A percentile compares a stretch with the other conserved stretches of the same genome.
Conservation (phyloP, 2,329 filamentous ascomycete genomes). For the Colletotrichum scovillei region DNA sequence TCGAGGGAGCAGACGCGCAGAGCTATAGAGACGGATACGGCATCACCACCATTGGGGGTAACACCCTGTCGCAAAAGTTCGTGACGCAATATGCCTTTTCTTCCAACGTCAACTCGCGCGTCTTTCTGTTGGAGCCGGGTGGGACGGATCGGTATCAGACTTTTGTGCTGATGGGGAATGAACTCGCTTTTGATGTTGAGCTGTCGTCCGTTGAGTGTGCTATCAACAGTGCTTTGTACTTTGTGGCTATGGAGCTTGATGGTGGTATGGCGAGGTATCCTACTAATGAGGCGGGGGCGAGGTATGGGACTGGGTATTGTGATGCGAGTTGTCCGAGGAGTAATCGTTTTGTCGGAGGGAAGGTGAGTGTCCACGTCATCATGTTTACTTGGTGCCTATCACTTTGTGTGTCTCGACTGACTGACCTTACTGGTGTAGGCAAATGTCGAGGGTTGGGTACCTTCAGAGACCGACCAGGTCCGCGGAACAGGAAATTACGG, state of each 20-base stretch:
- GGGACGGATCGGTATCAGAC: constrained; percentile 65
- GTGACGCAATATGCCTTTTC: constrained; percentile 58
- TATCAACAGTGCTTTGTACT: constrained; percentile 74
- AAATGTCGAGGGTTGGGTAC: constrained; percentile 55
- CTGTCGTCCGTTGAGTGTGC: constrained; percentile 72
- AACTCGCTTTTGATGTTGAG: constrained; percentile 76
- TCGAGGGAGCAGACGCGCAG: constrained; percentile 59
- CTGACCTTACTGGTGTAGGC: constrained; percentile 34
- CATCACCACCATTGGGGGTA: constrained; percentile 56
- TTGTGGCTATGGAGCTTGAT: constrained; percentile 65
- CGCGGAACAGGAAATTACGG: constrained; percentile 61
- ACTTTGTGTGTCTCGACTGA: background rate
- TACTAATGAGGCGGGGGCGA: constrained; percentile 58
- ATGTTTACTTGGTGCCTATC: no score
- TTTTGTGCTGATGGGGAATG: constrained; percentile 69
- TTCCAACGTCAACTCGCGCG: constrained; percentile 56
- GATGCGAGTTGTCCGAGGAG: constrained; percentile 57
- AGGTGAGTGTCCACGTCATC: constrained; percentile 36
- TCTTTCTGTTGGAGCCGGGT: constrained; percentile 67
- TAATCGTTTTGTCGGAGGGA: constrained; percentile 60
- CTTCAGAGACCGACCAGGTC: constrained; percentile 61
- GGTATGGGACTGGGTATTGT: constrained; percentile 67
- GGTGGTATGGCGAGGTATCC: constrained; percentile 57
- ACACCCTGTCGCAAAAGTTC: constrained; percentile 60
- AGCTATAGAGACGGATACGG: constrained; percentile 51